A percentile compares a stretch with the other conserved stretches of the same genome.
Conservation (phyloP, 2,329 filamentous ascomycete genomes). For the Phoma sp. region DNA sequence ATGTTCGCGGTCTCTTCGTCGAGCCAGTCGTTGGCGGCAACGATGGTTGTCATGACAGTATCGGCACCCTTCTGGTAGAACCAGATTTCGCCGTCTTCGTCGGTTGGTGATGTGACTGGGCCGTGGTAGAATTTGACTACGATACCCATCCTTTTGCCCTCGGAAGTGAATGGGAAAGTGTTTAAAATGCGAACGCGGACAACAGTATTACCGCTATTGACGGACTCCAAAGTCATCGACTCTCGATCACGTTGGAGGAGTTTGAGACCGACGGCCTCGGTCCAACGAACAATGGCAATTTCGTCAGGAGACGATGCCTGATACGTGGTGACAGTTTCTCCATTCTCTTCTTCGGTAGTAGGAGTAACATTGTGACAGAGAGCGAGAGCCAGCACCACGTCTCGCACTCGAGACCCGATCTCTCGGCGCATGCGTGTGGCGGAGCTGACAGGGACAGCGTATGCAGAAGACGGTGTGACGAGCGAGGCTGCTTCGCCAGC, state of each 20-base stretch:
- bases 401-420: slow-evolving; percentile 89
- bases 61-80: slow-evolving; percentile 99
- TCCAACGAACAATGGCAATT: slow-evolving; percentile 96
- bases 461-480: slow-evolving; percentile 77
- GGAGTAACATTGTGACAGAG: slow-evolving; percentile 98
- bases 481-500: slow-evolving; percentile 51
- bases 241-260: slow-evolving; percentile 85
- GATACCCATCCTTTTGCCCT: slow-evolving; percentile 98
- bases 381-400: slow-evolving; percentile 89
- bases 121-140: slow-evolving; percentile 78
- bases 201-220: slow-evolving; percentile 73
- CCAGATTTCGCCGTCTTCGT: slow-evolving; percentile 80
- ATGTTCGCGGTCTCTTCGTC: slow-evolving; percentile 99
- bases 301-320: slow-evolving; percentile 98
- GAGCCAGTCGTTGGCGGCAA: slow-evolving; percentile 95
- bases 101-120: slow-evolving; percentile 48
- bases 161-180: slow-evolving; percentile 96
- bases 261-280: slow-evolving; percentile 86
- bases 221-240: slow-evolving; percentile 80
- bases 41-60: slow-evolving; percentile 96
- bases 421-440: slow-evolving; percentile 87
- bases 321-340: slow-evolving; percentile 79
- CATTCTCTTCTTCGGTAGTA: slow-evolving; percentile 81
- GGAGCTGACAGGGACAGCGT: slow-evolving; percentile 64
- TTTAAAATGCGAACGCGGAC: slow-evolving; percentile 90